Conservation (phyloP, 441 rosid species). For the Croton setiger region DNA sequence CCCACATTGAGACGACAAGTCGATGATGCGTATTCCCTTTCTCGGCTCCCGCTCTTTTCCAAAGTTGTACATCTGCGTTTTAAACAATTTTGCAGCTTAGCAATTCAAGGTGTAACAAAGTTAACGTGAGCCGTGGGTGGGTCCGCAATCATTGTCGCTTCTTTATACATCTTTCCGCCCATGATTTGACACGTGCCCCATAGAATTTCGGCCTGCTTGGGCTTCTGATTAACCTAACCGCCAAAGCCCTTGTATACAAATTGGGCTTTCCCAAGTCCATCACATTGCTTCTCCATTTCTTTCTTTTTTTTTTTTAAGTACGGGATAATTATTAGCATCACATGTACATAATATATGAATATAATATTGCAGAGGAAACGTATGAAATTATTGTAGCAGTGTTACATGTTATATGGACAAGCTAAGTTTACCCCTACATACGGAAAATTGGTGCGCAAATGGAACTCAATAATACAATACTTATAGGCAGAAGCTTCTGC, state of each 20-base stretch:
- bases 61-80: slow-evolving; percentile 10
- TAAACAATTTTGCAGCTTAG: slow-evolving; percentile 4
- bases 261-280: too few species aligned
- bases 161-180: too few species aligned
- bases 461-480: background rate
- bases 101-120: slow-evolving; percentile 1
- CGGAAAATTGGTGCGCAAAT: background rate
- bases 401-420: too few species aligned
- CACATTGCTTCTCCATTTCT: too few species aligned
- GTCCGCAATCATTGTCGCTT: background rate
- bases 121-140: slow-evolving; percentile 16
- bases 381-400: too few species aligned
- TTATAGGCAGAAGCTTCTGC: background rate
- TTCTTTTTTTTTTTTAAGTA: too few species aligned
- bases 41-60: slow-evolving; percentile 25
- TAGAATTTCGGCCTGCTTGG: background rate
- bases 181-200: background rate
- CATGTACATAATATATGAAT: too few species aligned
- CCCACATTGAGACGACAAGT: slow-evolving; percentile 25
- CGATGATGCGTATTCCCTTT: slow-evolving; percentile 20
- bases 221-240: background rate
- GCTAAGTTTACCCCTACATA: background rate
- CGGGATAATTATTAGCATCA: too few species aligned
- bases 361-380: too few species aligned
- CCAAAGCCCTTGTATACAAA: background rate